These are phyloP conservation scores for Eucalyptus pauciflora DNA, from an alignment of 345 rosid species.

Conservation along the genomic window DNA sequence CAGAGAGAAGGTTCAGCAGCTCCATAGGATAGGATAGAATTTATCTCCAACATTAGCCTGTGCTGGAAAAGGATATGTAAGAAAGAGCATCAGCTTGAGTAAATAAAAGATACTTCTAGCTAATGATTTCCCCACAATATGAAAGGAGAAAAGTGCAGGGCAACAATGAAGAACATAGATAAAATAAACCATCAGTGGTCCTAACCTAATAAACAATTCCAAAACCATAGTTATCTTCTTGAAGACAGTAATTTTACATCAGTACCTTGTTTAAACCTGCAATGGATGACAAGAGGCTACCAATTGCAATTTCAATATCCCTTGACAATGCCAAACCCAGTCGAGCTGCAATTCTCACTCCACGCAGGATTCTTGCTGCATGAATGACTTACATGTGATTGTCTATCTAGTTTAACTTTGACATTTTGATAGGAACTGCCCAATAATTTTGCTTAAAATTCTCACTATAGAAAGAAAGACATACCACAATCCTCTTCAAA, in stretches of 20 bases:
- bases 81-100: slow-evolving; percentile 2
- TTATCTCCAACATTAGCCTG: slow-evolving; percentile 79
- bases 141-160: neutral
- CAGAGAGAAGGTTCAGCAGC: slow-evolving; percentile 68
- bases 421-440: neutral
- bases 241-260: neutral
- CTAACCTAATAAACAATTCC: neutral
- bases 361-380: slow-evolving; percentile 91
- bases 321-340: slow-evolving; percentile 51
- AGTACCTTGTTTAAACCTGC: slow-evolving; percentile 53
- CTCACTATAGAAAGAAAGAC: slow-evolving; percentile 11
- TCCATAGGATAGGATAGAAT: slow-evolving; percentile 92
- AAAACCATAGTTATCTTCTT: neutral
- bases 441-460: neutral
- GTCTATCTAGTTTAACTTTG: neutral
- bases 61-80: slow-evolving; percentile 26
- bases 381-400: neutral
- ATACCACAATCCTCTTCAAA: slow-evolving; percentile 86
- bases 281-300: slow-evolving; percentile 42
- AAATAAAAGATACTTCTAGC: neutral
- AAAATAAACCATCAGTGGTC: neutral
- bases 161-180: neutral
- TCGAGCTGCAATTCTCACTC: slow-evolving; percentile 87
- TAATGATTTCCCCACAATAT: neutral
- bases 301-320: slow-evolving; percentile 62